Evolutionary conservation across 306 rosid genomes (phyloP).

Genomic region (Senna tora): DNA sequence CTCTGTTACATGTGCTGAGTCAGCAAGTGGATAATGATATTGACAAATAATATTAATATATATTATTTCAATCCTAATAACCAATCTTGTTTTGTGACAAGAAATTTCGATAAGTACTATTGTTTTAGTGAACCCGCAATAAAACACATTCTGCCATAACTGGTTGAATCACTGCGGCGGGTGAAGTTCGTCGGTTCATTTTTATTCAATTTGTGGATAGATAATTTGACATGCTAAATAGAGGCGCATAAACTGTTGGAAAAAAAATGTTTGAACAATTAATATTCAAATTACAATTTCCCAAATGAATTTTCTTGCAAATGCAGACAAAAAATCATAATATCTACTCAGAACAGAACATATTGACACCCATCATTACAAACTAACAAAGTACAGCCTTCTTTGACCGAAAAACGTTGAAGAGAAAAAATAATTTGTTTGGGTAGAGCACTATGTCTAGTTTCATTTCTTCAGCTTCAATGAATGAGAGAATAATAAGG

Average conservation of each 20-base stretch:
- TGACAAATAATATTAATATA: background rate
- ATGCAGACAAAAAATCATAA: background rate
- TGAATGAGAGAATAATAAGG: slow-evolving; percentile 20
- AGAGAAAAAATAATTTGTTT: background rate
- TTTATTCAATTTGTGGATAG: background rate
- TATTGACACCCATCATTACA: slow-evolving; percentile 1
- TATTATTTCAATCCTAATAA: slow-evolving; percentile 59
- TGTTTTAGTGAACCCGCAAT: background rate
- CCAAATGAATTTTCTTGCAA: background rate
- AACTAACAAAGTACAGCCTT: background rate
- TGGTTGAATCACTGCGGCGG: too few species aligned
- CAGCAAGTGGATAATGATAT: slow-evolving; percentile 6
- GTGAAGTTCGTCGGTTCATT: too few species aligned
- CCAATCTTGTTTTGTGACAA: too few species aligned
- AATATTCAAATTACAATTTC: background rate
- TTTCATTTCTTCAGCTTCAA: slow-evolving; percentile 23
- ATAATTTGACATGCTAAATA: background rate
- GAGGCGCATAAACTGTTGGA: background rate
- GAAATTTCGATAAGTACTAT: background rate
- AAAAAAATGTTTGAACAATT: background rate
- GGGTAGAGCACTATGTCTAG: slow-evolving; percentile 9
- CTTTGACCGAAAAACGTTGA: slow-evolving; percentile 17
- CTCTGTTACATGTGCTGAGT: background rate
- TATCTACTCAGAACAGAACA: background rate
- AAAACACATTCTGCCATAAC: too few species aligned